These are phyloP conservation scores for Trichoderma sp. DNA, from an alignment of 2,329 filamentous ascomycete genomes.

Conservation along the genomic window DNA sequence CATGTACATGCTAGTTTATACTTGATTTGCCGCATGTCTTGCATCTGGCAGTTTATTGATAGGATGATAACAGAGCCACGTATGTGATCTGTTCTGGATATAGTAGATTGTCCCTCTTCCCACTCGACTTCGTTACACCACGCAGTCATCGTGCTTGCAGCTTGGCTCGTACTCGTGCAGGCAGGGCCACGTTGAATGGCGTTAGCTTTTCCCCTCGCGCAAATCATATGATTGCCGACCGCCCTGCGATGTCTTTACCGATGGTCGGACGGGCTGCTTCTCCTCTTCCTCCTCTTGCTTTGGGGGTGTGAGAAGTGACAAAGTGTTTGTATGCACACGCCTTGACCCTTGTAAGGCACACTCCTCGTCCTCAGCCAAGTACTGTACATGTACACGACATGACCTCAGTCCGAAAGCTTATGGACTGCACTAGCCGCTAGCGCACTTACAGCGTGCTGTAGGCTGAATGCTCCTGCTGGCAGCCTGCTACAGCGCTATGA, in stretches of 20 bases:
- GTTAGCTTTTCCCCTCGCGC: not conserved
- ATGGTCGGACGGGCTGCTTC: not conserved
- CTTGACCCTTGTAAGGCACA: not conserved
- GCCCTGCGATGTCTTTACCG: not conserved
- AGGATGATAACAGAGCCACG: not conserved
- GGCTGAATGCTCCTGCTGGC: not conserved
- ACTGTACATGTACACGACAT: not conserved
- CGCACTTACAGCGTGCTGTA: not conserved
- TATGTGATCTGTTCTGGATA: not conserved
- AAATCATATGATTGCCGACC: not conserved
- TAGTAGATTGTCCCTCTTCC: not conserved
- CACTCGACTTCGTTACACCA: not conserved
- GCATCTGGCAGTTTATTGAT: not conserved
- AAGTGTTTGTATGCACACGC: not conserved
- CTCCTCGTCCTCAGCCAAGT: not conserved
- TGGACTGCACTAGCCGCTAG: not conserved
- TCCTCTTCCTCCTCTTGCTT: not conserved
- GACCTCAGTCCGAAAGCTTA: not conserved
- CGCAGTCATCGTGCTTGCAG: not conserved
- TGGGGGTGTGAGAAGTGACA: not conserved
- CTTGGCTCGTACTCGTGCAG: not conserved
- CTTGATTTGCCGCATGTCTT: not conserved
- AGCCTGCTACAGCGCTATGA: not conserved
- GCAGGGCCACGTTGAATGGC: conserved; percentile 8
- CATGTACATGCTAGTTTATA: not conserved